Conservation (phyloP, 768 basidiomycete genomes). For the Tephrocybe sp. region DNA sequence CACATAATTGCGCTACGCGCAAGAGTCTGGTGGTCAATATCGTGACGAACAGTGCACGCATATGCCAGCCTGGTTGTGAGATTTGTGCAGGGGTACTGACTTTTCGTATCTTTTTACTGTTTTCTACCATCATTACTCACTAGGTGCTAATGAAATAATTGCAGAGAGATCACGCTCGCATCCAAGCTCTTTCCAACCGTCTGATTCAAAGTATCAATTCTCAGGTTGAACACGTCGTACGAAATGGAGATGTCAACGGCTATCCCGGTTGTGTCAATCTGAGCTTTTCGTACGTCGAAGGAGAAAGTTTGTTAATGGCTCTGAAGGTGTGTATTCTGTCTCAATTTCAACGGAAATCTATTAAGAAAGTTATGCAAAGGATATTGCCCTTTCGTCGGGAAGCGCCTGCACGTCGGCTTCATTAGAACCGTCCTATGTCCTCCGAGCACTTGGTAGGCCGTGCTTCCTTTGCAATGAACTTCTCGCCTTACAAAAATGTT, state of each 20-base stretch:
- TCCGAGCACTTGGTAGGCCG: slow-evolving; percentile 81
- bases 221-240: slow-evolving; percentile 85
- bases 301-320: slow-evolving; percentile 96
- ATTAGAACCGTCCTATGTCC: slow-evolving; percentile 95
- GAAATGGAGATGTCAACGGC: slow-evolving; percentile 89
- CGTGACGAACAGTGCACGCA: slow-evolving; percentile 14
- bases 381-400: slow-evolving; percentile 95
- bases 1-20: slow-evolving; percentile 28
- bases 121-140: background rate
- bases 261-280: slow-evolving; percentile 97
- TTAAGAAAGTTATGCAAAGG: slow-evolving; percentile 49
- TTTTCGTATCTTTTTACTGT: slow-evolving; percentile 1
- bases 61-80: slow-evolving; percentile 59
- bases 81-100: slow-evolving; percentile 95
- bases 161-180: slow-evolving; percentile 77
- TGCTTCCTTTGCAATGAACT: background rate
- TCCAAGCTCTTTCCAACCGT: slow-evolving; percentile 74
- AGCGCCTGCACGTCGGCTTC: slow-evolving; percentile 99
- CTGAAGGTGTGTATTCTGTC: slow-evolving; percentile 62
- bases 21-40: slow-evolving; percentile 44
- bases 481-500: slow-evolving; percentile 3
- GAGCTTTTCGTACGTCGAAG: slow-evolving; percentile 95
- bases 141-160: slow-evolving; percentile 19
- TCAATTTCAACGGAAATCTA: background rate
- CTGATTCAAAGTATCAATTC: slow-evolving; percentile 79